These are phyloP conservation scores for Colletotrichum australisinense DNA, from an alignment of 2,329 filamentous ascomycete genomes.

Conservation along the genomic window DNA sequence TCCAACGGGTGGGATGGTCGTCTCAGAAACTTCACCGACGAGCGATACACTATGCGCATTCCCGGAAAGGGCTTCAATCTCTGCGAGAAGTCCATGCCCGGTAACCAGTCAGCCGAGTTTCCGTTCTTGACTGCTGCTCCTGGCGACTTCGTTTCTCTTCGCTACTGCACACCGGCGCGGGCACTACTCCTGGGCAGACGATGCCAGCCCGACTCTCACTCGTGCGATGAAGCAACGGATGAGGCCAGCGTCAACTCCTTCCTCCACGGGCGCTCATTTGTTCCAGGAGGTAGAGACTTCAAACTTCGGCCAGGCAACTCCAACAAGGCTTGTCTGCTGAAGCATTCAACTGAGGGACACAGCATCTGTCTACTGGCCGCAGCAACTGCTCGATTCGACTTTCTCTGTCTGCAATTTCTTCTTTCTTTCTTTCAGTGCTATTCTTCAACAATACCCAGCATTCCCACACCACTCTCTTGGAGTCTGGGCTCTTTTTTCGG, in stretches of 20 bases:
- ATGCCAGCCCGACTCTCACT: too few species aligned
- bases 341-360: background rate
- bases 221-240: too few species aligned
- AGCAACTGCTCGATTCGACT: too few species aligned
- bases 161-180: too few species aligned
- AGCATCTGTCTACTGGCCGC: background rate
- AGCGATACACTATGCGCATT: constrained; percentile 71
- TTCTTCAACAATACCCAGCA: constrained; percentile 2
- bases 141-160: constrained; percentile 74
- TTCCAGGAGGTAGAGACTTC: too few species aligned
- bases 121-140: constrained; percentile 70
- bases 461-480: background rate
- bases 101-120: constrained; percentile 49
- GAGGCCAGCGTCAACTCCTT: too few species aligned
- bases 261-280: too few species aligned
- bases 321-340: too few species aligned
- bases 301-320: too few species aligned
- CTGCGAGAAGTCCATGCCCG: constrained; percentile 16
- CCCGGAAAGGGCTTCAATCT: constrained; percentile 58
- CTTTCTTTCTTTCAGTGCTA: background rate
- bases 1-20: constrained; percentile 77
- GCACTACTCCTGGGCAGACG: too few species aligned
- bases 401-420: background rate
- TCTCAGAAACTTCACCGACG: constrained; percentile 66
- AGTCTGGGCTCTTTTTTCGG: constrained; percentile 10